These are phyloP conservation scores for Geotrichum restrictum DNA, from an alignment of 1,139 yeast species.

Conservation along the genomic window DNA sequence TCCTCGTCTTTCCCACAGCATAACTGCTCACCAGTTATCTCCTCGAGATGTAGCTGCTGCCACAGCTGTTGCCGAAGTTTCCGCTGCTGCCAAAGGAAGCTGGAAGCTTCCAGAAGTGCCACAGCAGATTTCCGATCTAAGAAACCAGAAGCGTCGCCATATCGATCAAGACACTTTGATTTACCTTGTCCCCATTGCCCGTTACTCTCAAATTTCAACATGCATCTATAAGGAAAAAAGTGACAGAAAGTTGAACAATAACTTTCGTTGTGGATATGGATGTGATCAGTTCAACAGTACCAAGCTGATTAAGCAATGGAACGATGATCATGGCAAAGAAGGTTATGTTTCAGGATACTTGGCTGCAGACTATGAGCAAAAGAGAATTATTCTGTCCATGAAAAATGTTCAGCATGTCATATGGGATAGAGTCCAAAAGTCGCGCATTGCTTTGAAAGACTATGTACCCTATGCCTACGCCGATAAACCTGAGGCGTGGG, in stretches of 20 bases:
- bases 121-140: too few relatives aligned
- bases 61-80: too few relatives aligned
- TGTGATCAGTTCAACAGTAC: constrained; percentile 19
- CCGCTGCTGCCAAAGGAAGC: too few relatives aligned
- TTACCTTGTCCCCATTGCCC: constrained; percentile 14
- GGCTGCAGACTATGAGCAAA: constrained; percentile 42
- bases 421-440: constrained; percentile 48
- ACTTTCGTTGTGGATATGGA: constrained; percentile 18
- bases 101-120: too few relatives aligned
- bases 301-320: constrained; percentile 17
- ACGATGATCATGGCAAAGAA: constrained; percentile 9
- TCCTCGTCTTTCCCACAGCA: too few relatives aligned
- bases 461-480: constrained; percentile 41
- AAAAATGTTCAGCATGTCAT: constrained; percentile 40
- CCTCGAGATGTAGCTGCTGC: too few relatives aligned
- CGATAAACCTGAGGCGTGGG: constrained; percentile 9
- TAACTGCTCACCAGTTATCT: too few relatives aligned
- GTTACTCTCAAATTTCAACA: constrained; percentile 16
- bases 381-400: background rate
- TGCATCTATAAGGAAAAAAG: constrained; percentile 9
- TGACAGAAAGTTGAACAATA: constrained; percentile 8
- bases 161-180: constrained; percentile 1
- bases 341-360: constrained; percentile 30
- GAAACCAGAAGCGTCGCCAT: background rate
- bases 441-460: background rate